Evolutionary conservation across 2,329 filamentous ascomycete genomes (phyloP).

Genomic region (Monosporascus cannonballus): DNA sequence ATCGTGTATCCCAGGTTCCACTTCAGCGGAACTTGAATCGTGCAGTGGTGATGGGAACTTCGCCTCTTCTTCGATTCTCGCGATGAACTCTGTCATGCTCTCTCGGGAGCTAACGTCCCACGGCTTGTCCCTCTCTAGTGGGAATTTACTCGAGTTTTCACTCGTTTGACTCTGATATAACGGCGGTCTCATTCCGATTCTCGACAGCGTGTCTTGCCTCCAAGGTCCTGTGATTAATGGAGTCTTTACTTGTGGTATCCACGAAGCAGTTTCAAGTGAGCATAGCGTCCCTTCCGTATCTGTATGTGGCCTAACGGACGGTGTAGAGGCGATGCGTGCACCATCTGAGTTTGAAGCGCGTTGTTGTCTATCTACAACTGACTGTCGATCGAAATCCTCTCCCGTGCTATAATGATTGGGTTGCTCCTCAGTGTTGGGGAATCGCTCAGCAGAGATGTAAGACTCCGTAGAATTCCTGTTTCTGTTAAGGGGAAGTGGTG

Average conservation of each 20-base stretch:
- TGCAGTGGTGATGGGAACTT: neutral
- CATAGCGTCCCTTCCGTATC: slow-evolving; percentile 5
- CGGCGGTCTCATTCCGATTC: slow-evolving; percentile 11
- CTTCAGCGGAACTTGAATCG: neutral
- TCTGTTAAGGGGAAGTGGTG: slow-evolving; percentile 16
- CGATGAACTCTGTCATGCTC: slow-evolving; percentile 28
- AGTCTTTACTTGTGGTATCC: slow-evolving; percentile 19
- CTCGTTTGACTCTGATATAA: slow-evolving; percentile 11
- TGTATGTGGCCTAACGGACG: neutral
- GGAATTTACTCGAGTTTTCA: neutral
- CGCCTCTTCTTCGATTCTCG: slow-evolving; percentile 27
- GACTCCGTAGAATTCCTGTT: neutral
- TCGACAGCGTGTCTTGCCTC: slow-evolving; percentile 8
- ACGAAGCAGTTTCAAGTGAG: slow-evolving; percentile 14
- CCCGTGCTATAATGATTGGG: neutral
- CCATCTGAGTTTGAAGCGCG: neutral
- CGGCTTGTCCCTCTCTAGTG: neutral
- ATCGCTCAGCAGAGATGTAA: neutral
- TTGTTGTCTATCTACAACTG: neutral
- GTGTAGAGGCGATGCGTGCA: neutral
- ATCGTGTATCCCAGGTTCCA: neutral
- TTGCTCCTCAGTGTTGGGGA: neutral
- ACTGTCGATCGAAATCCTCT: neutral
- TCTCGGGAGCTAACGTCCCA: slow-evolving; percentile 8
- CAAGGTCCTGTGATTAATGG: slow-evolving; percentile 6